A percentile compares a stretch with the other conserved stretches of the same genome.
These are phyloP conservation scores for Astrothelium subdiscretum DNA, from an alignment of 495 filamentous ascomycete genomes.

Conservation along the genomic window DNA sequence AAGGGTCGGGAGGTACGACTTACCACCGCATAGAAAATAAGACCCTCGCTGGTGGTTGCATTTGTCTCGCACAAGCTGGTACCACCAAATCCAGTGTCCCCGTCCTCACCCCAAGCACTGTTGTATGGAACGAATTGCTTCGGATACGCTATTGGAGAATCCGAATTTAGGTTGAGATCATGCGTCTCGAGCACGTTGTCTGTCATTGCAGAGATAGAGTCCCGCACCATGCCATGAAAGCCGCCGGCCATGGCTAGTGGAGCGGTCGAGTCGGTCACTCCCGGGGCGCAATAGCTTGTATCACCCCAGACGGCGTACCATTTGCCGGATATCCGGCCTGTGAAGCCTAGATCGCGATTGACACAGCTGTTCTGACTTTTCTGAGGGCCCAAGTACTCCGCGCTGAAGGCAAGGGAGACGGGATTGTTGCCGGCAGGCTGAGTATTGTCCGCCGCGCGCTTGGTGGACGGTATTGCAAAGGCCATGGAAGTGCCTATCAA, in stretches of 20 bases:
- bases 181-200: slow-evolving; percentile 24
- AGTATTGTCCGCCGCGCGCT: slow-evolving; percentile 22
- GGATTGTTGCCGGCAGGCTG: slow-evolving; percentile 25
- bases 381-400: slow-evolving; percentile 26
- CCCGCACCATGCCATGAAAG: slow-evolving; percentile 30
- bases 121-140: slow-evolving; percentile 27
- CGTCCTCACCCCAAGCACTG: slow-evolving; percentile 25
- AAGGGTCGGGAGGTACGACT: too few relatives aligned
- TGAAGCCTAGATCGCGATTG: slow-evolving; percentile 33
- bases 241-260: slow-evolving; percentile 2
- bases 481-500: background rate
- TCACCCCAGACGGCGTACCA: slow-evolving; percentile 33
- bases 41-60: slow-evolving; percentile 9
- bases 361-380: slow-evolving; percentile 27
- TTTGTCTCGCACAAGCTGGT: slow-evolving; percentile 27
- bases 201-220: slow-evolving; percentile 22
- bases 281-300: slow-evolving; percentile 26
- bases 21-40: slow-evolving; percentile 25
- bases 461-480: background rate
- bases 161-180: slow-evolving; percentile 23
- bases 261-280: slow-evolving; percentile 22
- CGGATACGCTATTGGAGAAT: slow-evolving; percentile 4
- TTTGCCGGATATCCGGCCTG: slow-evolving; percentile 24
- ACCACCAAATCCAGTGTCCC: slow-evolving; percentile 26
- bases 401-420: slow-evolving; percentile 12